Evolutionary conservation across 73 alveolate genomes (phyloP), one percentile per base, ranked within the genome.

Genomic region (Paramecium octaurelia): DNA sequence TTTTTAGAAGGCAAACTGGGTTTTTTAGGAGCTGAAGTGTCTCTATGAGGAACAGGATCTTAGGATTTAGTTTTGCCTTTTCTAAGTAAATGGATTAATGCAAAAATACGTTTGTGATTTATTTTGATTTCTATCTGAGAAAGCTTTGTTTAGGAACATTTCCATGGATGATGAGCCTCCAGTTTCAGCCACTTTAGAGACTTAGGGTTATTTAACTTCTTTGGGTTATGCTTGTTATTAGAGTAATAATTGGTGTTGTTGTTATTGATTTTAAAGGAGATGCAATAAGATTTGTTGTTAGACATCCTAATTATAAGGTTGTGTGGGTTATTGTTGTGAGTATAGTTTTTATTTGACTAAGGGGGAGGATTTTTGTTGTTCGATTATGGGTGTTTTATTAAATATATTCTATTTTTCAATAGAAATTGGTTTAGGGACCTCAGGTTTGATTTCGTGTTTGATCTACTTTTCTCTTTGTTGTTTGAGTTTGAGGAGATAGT

Each of bases 401-500:
- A 64, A 64, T 64, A 64, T 8, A 64, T 34, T 64, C 24, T 64
- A 31, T 64, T 64, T 64, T 64, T 64, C 84, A 64, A 34, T 64
- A 31, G 42, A 31, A 31, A 31, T n/a, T 11, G 54, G 10, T 31
- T 27, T 31, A 31, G 46, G 9, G 3, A 31, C 9, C 2, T 60
- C 23, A 11, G 12, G 40, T 9, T 12, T 4, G 4, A 24, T 12
- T 14, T 64, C 46, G 3, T 50, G 84, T 64, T 64, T 64, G 2
- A 12, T 64, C 2, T 64, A 8, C 23, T 34, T 76, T 97, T 93
- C 91, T 93, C 95, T 92, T 94, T 93, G 86, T 96, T 86, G 35
- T 92, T 96, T 43, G 60, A 73, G 46, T 80, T 31, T 40, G 3
- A 96, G 75, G n/a, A 96, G 93, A 92, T 96, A 95, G 95, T 96